phyloP scores from a whole-genome alignment of 2,329 filamentous ascomycete genomes.

The Xylaria hypoxylon region DNA sequence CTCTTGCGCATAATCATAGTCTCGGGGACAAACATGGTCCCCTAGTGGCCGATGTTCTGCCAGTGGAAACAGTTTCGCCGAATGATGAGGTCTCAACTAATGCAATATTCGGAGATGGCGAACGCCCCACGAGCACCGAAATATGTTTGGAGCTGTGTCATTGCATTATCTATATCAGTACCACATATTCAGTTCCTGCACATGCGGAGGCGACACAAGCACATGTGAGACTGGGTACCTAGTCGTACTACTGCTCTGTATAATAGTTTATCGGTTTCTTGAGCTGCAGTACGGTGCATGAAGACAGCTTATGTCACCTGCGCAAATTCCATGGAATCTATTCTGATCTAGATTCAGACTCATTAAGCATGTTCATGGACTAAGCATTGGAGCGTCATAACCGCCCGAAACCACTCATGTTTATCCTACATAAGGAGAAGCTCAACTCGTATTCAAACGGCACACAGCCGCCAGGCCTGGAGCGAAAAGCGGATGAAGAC shows the following conservation, averaged over 20 bases:
- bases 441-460: not conserved
- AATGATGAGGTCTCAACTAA: not conserved
- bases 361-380: not conserved
- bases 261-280: no score
- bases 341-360: not conserved
- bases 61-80: not conserved
- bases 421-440: not conserved
- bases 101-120: not conserved
- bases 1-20: no score
- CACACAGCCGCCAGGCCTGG: not conserved
- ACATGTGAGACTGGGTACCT: not conserved
- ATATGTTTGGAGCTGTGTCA: no score
- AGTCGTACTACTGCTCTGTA: no score
- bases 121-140: no score
- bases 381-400: no score
- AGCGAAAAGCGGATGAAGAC: not conserved
- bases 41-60: not conserved
- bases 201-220: not conserved
- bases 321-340: constrained; percentile 40
- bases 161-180: not conserved
- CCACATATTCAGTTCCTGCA: not conserved
- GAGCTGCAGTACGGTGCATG: no score
- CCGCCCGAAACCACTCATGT: no score
- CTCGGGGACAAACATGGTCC: no score
- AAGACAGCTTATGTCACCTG: no score